Evolutionary conservation across 495 filamentous ascomycete species (phyloP).

Genomic region (Cladorrhinum samala): DNA sequence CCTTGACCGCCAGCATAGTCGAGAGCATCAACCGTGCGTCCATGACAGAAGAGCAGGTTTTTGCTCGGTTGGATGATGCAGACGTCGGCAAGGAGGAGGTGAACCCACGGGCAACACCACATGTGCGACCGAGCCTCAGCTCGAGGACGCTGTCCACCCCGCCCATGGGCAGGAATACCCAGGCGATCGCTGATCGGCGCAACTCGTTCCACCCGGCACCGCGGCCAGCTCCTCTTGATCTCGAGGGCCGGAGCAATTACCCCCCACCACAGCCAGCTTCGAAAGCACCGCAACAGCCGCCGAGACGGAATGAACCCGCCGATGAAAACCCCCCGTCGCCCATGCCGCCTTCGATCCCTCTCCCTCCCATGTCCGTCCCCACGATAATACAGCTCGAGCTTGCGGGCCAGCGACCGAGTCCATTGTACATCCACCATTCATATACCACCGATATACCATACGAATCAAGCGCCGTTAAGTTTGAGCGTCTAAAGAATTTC

Average conservation of each 20-base stretch:
- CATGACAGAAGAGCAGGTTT: conserved; percentile 22
- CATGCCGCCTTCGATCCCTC: conserved; percentile 62
- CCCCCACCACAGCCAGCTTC: not conserved
- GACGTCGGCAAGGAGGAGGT: not conserved
- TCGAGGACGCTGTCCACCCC: conserved; percentile 41
- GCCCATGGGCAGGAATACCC: conserved; percentile 32
- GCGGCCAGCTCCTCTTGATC: conserved; percentile 26
- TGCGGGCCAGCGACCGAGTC: conserved; percentile 72
- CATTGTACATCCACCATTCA: conserved; percentile 79
- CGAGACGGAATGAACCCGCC: not conserved
- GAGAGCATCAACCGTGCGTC: conserved; percentile 27
- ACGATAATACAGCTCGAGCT: conserved; percentile 87
- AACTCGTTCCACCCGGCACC: conserved; percentile 27
- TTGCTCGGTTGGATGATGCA: not conserved
- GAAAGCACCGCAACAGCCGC: conserved; percentile 11
- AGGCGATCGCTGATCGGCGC: conserved; percentile 19
- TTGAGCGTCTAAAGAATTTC: conserved; percentile 89
- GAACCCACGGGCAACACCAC: not conserved
- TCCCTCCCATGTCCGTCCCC: conserved; percentile 80
- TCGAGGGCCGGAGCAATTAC: conserved; percentile 20
- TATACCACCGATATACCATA: conserved; percentile 71
- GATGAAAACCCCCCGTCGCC: conserved; percentile 52
- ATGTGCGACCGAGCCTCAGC: conserved; percentile 13
- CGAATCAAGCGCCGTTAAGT: conserved; percentile 92
- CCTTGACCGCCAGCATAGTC: conserved; percentile 30